Evolutionary conservation across 2,329 filamentous ascomycete genomes (phyloP), one percentile per base, ranked within the genome.

Genomic region (Colletotrichum sojae): DNA sequence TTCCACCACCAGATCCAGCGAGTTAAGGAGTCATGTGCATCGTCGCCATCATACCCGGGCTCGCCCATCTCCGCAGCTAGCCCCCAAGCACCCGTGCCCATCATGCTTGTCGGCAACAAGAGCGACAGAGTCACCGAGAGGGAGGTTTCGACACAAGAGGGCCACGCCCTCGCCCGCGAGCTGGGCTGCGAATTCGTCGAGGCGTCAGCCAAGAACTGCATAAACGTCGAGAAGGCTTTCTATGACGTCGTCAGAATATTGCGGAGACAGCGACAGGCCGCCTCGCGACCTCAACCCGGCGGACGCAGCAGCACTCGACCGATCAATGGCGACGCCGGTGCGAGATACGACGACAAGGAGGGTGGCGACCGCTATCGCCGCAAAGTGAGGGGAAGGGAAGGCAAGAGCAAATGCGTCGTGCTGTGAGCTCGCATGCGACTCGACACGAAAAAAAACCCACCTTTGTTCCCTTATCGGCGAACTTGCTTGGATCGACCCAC

Each of bases 141-240:
- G 73, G 95, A 98, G 78, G 96, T 98, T 4, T 98, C 95, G 2
- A 97, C 95, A 58, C 96, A 98, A 81, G 96, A 99, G 83, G 96
- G 96, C 16, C 93, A 94, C 73, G 94, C 95, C 60, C 84, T 98
- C 46, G 95, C 96, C 63, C 92, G 95, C 76, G 94, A 98, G 76
- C 85, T 99, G 46, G 94, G 94, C 71, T 98, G 96, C 83, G 95
- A 98, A 75, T 98, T 98, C 76, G 94, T 98, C 75, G 95, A 98
- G 81, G 95, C 95, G 2, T 98, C 95, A 6, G 95, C 95, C 43
- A 98, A 98, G 85, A 98, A 97, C 80, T 97, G 95, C 83, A 94
- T 98, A 85, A 98, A 98, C 77, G 95, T 98, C 62, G 96, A 97
- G 81, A 98, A 97, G 86, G 95, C 94, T 39, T 98, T 99, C 78